phyloP scores from a whole-genome alignment of 2,329 filamentous ascomycete species.

The Podosphaera xanthii region DNA sequence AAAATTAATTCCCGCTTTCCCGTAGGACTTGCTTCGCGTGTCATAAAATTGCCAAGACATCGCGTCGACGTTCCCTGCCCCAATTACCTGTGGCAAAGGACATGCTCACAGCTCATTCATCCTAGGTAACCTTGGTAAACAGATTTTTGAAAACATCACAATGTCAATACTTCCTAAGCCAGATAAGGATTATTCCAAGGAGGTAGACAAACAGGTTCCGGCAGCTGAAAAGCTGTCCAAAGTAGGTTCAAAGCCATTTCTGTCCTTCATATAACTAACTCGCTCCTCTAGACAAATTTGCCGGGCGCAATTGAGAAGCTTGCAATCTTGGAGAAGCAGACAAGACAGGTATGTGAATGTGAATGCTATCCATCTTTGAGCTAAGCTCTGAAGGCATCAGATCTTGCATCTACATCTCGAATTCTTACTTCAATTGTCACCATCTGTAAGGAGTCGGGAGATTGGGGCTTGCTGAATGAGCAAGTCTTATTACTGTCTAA shows the following conservation, averaged over 20 bases:
- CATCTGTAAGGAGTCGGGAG: conserved; percentile 75
- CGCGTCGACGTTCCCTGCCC: too few relatives aligned
- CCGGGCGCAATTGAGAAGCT: conserved; percentile 87
- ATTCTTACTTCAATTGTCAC: conserved; percentile 74
- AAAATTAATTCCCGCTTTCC: too few relatives aligned
- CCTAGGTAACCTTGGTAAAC: too few relatives aligned
- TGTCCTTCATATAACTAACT: conserved; percentile 5
- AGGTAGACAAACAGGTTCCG: conserved; percentile 75
- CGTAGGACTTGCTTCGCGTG: too few relatives aligned
- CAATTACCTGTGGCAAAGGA: too few relatives aligned
- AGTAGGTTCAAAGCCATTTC: conserved; percentile 25
- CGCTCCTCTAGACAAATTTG: conserved; percentile 39
- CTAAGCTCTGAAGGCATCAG: conserved; percentile 48
- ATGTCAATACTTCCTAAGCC: conserved; percentile 22
- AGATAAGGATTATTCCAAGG: conserved; percentile 97
- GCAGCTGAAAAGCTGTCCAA: conserved; percentile 78
- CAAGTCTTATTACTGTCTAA: conserved; percentile 90
- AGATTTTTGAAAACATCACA: neutral
- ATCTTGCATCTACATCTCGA: conserved; percentile 84
- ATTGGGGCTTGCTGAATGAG: conserved; percentile 91
- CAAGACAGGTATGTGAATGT: conserved; percentile 49
- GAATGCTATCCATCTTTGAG: conserved; percentile 3
- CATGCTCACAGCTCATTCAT: too few relatives aligned
- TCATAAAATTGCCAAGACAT: too few relatives aligned
- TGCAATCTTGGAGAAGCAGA: conserved; percentile 78